Conservation (phyloP, 306 rosid genomes). For the Gastrolobium bilobum region DNA sequence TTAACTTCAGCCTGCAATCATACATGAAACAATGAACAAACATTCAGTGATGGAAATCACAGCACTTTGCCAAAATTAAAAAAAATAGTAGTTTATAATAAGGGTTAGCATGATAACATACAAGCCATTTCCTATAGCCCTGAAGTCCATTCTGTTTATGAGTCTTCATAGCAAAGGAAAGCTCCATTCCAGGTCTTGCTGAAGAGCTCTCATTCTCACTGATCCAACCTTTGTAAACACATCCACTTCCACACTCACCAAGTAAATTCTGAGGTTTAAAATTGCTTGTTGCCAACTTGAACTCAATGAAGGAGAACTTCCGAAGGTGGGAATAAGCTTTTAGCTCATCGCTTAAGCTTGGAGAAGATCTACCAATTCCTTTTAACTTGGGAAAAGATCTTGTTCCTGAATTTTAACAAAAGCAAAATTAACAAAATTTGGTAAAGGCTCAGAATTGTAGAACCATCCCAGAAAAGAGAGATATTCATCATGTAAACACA, state of each 20-base stretch:
- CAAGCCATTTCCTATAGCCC: constrained; percentile 80
- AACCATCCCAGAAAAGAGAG: background rate
- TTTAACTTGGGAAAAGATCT: no score
- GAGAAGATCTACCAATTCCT: background rate
- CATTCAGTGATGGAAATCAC: no score
- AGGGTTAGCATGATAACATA: constrained; percentile 41
- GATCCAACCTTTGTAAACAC: constrained; percentile 73
- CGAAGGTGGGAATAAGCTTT: constrained; percentile 53
- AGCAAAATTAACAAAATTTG: background rate
- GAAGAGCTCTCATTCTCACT: constrained; percentile 46
- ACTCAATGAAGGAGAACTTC: constrained; percentile 58
- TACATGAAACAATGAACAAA: background rate
- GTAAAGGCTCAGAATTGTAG: no score
- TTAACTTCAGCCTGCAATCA: constrained; percentile 77
- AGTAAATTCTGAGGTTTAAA: constrained; percentile 58
- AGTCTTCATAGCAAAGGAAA: constrained; percentile 71
- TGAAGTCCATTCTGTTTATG: constrained; percentile 64
- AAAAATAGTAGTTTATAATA: no score
- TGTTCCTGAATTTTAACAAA: background rate
- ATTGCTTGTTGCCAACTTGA: constrained; percentile 58
- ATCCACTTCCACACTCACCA: constrained; percentile 74
- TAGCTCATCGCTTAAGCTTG: background rate
- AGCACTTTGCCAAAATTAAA: no score
- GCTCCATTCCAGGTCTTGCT: constrained; percentile 52
- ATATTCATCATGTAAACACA: constrained; percentile 17